Percentiles rank a stretch among this genome's conserved stretches.
Evolutionary conservation across 768 basidiomycete genomes (phyloP).

Genomic region (Rubroboletus satanas): DNA sequence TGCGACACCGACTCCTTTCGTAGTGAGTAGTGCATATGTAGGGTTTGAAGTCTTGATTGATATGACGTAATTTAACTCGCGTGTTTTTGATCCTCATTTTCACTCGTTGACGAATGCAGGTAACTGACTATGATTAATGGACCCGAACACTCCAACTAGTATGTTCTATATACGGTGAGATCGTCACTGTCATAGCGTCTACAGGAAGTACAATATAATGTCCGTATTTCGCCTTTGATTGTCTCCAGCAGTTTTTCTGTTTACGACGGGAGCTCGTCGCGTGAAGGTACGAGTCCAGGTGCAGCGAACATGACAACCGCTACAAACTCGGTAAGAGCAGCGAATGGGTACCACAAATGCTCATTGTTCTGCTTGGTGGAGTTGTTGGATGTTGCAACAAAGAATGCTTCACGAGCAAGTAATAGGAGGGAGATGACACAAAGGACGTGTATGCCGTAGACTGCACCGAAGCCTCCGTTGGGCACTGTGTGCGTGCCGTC

Average conservation of each 20-base stretch:
- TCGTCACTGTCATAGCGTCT: not conserved
- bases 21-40: no score
- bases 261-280: conserved; percentile 24
- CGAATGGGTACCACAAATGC: conserved; percentile 32
- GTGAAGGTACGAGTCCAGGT: conserved; percentile 33
- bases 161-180: not conserved
- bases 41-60: not conserved
- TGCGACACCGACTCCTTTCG: no score
- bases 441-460: conserved; percentile 26
- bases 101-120: not conserved
- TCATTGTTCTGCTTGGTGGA: conserved; percentile 25
- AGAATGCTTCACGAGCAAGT: conserved; percentile 31
- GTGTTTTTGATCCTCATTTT: not conserved
- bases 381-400: conserved; percentile 23
- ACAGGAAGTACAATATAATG: not conserved
- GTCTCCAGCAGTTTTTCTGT: not conserved
- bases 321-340: conserved; percentile 31
- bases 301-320: conserved; percentile 30
- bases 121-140: not conserved
- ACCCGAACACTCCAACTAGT: not conserved
- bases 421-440: conserved; percentile 23
- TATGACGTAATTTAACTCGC: not conserved
- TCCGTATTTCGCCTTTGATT: not conserved
- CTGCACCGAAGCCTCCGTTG: conserved; percentile 15
- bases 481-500: conserved; percentile 22